A percentile compares a stretch with the other conserved stretches of the same genome.
Conservation (phyloP, 371 early-diverging fungal genomes). For the Circinella minor region DNA sequence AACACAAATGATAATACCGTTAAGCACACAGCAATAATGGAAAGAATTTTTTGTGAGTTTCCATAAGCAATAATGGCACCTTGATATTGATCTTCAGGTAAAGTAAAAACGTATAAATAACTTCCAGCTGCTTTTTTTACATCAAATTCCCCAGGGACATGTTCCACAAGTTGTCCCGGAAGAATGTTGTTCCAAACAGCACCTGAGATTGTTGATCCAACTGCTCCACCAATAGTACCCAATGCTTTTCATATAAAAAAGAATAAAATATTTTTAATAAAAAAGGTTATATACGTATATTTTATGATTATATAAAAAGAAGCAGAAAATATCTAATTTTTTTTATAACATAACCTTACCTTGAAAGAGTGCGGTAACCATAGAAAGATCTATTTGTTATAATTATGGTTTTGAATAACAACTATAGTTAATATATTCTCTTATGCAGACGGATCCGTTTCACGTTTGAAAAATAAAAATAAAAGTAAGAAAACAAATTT, state of each 20-base stretch:
- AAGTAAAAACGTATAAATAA: constrained; percentile 22
- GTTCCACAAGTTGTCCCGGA: constrained; percentile 31
- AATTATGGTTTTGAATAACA: background rate
- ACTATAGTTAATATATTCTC: background rate
- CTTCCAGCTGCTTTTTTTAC: constrained; percentile 23
- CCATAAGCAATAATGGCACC: constrained; percentile 35
- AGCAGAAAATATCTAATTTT: no score
- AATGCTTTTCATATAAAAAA: background rate
- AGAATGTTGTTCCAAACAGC: constrained; percentile 45
- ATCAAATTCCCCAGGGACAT: constrained; percentile 45
- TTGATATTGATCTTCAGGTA: constrained; percentile 34
- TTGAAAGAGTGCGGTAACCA: constrained; percentile 32
- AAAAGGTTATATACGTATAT: no score
- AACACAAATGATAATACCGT: constrained; percentile 29
- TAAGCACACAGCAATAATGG: constrained; percentile 37
- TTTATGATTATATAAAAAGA: no score
- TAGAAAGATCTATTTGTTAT: constrained; percentile 32
- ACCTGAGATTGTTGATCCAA: constrained; percentile 41
- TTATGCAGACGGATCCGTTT: no score
- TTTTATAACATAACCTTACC: background rate
- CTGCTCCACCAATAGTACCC: constrained; percentile 29
- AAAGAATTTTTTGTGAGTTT: constrained; percentile 31
- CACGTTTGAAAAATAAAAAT: no score
- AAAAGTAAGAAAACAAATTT: no score
- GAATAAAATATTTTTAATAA: background rate